Evolutionary conservation across 176 grass and related monocot genomes (phyloP).

Genomic region (Triticum aestivum): DNA sequence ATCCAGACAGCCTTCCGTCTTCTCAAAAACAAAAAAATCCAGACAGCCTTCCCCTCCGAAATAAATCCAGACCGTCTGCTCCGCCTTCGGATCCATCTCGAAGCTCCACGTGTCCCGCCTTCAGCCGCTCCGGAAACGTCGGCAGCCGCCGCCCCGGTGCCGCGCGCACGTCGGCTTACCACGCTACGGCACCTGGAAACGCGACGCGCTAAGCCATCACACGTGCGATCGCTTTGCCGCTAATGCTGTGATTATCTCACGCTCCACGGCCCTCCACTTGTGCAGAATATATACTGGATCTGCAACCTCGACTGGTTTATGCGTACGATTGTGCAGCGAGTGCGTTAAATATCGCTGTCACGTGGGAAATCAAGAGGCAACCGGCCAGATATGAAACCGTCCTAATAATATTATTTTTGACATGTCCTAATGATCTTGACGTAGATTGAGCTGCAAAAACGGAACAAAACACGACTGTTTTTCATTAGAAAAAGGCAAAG

Average conservation of each 20-base stretch:
- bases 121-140: background rate
- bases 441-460: background rate
- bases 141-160: background rate
- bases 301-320: background rate
- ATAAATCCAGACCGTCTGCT: background rate
- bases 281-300: background rate
- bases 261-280: background rate
- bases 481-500: background rate
- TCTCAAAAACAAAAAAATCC: too few relatives aligned
- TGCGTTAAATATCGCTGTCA: constrained; percentile 5
- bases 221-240: background rate
- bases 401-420: background rate
- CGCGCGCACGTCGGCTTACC: background rate
- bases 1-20: background rate
- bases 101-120: background rate
- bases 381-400: background rate
- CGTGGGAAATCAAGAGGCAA: background rate
- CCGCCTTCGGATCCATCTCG: background rate
- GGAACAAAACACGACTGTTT: background rate
- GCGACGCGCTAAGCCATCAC: background rate
- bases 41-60: too few relatives aligned
- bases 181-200: background rate
- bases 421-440: background rate
- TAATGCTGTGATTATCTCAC: constrained; percentile 7
- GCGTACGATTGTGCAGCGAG: background rate